Conservation (phyloP, 1,284 basidiomycete species). For the Rhizoctonia solani region DNA sequence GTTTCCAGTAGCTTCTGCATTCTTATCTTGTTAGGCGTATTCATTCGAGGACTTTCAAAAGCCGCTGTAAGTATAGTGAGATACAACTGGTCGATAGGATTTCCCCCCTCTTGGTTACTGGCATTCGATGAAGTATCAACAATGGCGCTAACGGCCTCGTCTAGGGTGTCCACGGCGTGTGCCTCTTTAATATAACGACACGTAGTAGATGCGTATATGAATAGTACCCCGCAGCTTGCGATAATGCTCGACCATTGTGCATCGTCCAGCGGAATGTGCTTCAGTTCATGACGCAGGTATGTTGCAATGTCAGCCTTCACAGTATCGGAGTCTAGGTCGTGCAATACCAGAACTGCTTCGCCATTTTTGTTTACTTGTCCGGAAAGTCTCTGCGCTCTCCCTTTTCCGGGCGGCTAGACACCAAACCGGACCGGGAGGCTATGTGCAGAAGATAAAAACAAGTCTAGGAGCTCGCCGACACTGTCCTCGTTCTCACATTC, state of each 20-base stretch:
- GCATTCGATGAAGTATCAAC: not conserved
- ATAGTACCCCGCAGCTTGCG: not conserved
- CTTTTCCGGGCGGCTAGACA: conserved; percentile 30
- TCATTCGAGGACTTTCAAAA: not conserved
- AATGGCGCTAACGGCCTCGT: not conserved
- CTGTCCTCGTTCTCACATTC: conserved; percentile 11
- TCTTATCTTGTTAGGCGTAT: not conserved
- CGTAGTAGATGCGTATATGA: conserved; percentile 7
- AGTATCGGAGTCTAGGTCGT: not conserved
- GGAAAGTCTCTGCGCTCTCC: too few species aligned
- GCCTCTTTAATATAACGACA: not conserved
- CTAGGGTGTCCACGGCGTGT: not conserved
- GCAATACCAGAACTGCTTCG: not conserved
- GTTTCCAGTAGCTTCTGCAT: not conserved
- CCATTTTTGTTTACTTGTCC: not conserved
- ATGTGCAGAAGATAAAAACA: not conserved
- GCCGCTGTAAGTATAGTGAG: not conserved
- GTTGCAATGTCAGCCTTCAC: conserved; percentile 26
- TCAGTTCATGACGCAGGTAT: conserved; percentile 6
- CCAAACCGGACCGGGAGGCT: conserved; percentile 6
- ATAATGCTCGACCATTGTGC: not conserved
- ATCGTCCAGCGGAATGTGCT: not conserved
- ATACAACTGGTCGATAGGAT: conserved; percentile 5
- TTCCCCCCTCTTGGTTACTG: not conserved
- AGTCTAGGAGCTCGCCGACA: not conserved